Evolutionary conservation across 352 stramenopile genomes (phyloP).

Genomic region (Pythium rhizo-oryzae): DNA sequence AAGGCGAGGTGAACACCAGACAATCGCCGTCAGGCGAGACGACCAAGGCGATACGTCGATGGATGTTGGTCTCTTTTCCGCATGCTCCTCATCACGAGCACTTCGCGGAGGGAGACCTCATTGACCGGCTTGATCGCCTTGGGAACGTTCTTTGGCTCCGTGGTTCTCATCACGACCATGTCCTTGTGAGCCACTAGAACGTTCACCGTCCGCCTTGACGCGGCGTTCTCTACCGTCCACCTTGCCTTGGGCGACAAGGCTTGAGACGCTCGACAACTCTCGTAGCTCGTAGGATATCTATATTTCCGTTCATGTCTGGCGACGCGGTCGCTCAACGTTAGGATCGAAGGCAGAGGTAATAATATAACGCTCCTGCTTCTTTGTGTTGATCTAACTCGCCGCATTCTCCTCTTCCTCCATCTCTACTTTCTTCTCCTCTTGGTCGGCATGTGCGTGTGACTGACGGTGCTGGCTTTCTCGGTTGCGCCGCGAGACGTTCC

Average conservation of each 20-base stretch:
- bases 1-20: neutral
- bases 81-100: slow-evolving; percentile 29
- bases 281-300: neutral
- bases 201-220: neutral
- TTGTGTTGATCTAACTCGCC: neutral
- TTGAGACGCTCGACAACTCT: neutral
- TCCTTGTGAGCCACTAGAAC: neutral
- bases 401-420: neutral
- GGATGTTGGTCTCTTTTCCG: neutral
- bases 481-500: neutral
- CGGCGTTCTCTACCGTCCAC: neutral
- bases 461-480: neutral
- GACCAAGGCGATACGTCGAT: neutral
- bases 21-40: neutral
- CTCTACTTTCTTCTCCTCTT: neutral
- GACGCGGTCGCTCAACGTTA: neutral
- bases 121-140: neutral
- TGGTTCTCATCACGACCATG: slow-evolving; percentile 27
- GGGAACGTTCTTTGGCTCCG: slow-evolving; percentile 1
- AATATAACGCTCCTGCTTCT: slow-evolving; percentile 3
- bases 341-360: slow-evolving; percentile 9
- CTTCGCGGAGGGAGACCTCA: neutral
- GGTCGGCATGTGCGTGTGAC: neutral
- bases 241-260: neutral
- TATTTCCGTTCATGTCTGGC: neutral